phyloP scores from a whole-genome alignment of 2,329 filamentous ascomycete genomes.

The Alternaria sp. region DNA sequence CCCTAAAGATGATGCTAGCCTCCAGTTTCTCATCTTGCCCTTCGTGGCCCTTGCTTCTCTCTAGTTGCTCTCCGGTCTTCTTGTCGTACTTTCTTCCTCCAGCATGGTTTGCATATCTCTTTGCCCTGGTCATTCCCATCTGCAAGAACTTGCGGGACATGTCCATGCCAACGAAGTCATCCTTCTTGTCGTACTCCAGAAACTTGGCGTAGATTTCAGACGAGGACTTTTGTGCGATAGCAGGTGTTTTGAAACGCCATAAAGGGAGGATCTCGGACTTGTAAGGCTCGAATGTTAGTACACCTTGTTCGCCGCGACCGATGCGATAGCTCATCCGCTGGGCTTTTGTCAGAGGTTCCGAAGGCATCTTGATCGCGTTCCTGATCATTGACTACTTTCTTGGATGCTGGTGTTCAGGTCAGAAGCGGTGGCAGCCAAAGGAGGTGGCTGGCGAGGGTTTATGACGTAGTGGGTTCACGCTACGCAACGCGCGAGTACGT shows the following conservation, averaged over 20 bases:
- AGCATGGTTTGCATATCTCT: constrained; percentile 63
- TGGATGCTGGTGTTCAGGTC: neutral
- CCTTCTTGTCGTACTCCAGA: constrained; percentile 56
- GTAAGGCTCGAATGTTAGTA: constrained; percentile 69
- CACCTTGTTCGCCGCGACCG: constrained; percentile 65
- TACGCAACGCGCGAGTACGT: constrained; percentile 23
- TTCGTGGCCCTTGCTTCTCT: constrained; percentile 54
- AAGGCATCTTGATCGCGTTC: constrained; percentile 10
- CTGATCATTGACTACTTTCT: neutral
- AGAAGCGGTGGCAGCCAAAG: neutral
- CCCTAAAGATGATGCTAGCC: constrained; percentile 58
- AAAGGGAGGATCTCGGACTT: constrained; percentile 65
- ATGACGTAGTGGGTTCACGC: constrained; percentile 30
- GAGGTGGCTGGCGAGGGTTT: neutral
- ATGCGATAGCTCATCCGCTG: constrained; percentile 62
- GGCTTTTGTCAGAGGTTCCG: constrained; percentile 28
- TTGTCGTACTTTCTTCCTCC: constrained; percentile 63
- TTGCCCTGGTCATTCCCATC: constrained; percentile 69
- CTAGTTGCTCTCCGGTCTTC: constrained; percentile 49
- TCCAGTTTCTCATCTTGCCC: constrained; percentile 59
- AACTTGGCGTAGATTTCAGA: constrained; percentile 59
- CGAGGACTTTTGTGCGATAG: constrained; percentile 60
- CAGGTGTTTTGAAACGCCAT: constrained; percentile 64
- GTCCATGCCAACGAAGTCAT: constrained; percentile 69
- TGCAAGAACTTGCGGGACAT: constrained; percentile 69